Evolutionary conservation across 805 yeast species (phyloP), one percentile per base, ranked within the genome.

Genomic region (Saturnispora halmiae): DNA sequence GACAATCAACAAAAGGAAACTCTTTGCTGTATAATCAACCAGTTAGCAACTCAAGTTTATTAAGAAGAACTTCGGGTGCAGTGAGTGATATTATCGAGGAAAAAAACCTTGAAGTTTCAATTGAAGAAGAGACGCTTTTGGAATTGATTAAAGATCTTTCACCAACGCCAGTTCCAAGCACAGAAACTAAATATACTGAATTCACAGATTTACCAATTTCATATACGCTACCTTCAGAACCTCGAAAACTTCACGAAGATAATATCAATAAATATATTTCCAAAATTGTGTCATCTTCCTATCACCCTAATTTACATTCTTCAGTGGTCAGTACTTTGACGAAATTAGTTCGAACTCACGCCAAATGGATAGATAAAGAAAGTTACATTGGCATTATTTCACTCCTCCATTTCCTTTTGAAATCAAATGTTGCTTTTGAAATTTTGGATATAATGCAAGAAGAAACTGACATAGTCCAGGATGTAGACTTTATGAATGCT

Each of bases 401-500:
- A 22, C 36, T 47, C 43, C 46, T 47, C 31, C 58, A 56, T 41
- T 50, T 48, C 38, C 27, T 44, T 10, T 29, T 44, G 6, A 48
- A 53, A 26, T 50, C 51, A 19, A 31, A n/a, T 11, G 40, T 34
- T 7, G 49, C 46, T 4, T 47, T 43, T 20, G 34, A 51, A 25
- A 45, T 49, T 7, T 31, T 55, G 11, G 45, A 51, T 9, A 38
- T 40, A 10, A 58, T 58, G 62, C 34, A 30, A 8, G 34, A 40
- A 6, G 35, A 43, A 13, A 45, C 59, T 1, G 38, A 35, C 3
- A 33, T 55, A 11, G 22, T 27, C 7, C 48, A 49, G 31, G 60
- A 57, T 40, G 44, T 54, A 8, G 61, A 58, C 32, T 58, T 57
- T 41, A 48, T 57, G 30, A 58, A 58, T 39, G 43, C 50, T 9